Percentiles rank a stretch among this genome's conserved stretches.
These are phyloP conservation scores for Globisporangium nagaii DNA, from an alignment of 352 stramenopile genomes.

Conservation along the genomic window DNA sequence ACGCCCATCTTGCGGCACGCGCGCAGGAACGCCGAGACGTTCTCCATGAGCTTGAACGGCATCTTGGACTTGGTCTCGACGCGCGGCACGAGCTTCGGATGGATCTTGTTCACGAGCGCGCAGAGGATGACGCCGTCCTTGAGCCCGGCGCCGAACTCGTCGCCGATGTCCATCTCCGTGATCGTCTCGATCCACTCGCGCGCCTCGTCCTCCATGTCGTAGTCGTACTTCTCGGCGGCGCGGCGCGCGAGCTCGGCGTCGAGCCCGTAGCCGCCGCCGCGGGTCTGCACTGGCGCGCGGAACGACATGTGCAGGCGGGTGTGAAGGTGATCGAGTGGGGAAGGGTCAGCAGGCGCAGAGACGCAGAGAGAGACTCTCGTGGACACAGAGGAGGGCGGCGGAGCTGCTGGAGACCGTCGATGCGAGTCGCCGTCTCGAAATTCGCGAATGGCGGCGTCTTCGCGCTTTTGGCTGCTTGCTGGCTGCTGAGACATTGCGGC, in stretches of 20 bases:
- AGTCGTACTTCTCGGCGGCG: constrained; percentile 86
- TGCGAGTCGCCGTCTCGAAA: constrained; percentile 1
- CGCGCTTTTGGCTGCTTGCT: too few species aligned
- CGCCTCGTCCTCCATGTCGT: constrained; percentile 80
- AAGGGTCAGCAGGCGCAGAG: too few species aligned
- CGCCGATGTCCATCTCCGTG: constrained; percentile 64
- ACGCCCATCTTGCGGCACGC: constrained; percentile 82
- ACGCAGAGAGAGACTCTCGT: not conserved
- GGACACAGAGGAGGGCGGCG: not conserved
- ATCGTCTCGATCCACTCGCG: constrained; percentile 84
- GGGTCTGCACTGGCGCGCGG: constrained; percentile 50
- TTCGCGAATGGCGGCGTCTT: not conserved
- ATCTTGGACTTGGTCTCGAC: constrained; percentile 84
- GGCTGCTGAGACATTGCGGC: too few species aligned
- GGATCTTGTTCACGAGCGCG: constrained; percentile 77
- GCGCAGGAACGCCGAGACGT: constrained; percentile 82
- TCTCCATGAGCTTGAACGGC: constrained; percentile 93
- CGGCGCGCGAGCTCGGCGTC: constrained; percentile 86
- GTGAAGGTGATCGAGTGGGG: too few species aligned
- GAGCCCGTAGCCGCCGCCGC: constrained; percentile 81
- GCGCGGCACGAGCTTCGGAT: constrained; percentile 53
- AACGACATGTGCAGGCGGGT: too few species aligned
- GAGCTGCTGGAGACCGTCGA: not conserved
- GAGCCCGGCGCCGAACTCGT: constrained; percentile 76
- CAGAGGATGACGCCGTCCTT: constrained; percentile 82